Evolutionary conservation across 2,329 filamentous ascomycete species (phyloP).

Genomic region (Tolypocladium amazonense): DNA sequence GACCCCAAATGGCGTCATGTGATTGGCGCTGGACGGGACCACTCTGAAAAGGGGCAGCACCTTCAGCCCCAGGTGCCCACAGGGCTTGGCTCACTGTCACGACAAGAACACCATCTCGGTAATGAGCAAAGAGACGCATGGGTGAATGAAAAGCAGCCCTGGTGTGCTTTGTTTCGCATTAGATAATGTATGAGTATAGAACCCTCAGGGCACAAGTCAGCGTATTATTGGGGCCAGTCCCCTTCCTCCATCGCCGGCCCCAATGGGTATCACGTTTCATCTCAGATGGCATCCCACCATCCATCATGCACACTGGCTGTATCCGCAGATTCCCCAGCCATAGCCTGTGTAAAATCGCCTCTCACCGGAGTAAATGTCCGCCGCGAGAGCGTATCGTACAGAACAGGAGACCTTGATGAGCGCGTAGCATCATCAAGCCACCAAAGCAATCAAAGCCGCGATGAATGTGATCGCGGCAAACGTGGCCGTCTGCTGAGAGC

Average conservation of each 20-base stretch:
- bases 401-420: background rate
- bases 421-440: background rate
- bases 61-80: background rate
- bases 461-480: conserved; percentile 1
- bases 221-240: background rate
- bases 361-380: background rate
- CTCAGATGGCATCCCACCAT: background rate
- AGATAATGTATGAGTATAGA: conserved; percentile 1
- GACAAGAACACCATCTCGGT: too few species aligned
- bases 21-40: background rate
- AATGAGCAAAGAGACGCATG: background rate
- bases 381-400: background rate
- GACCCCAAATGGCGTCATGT: background rate
- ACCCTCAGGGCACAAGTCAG: background rate
- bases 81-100: background rate
- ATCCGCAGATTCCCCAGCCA: background rate
- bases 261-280: conserved; percentile 1
- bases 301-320: background rate
- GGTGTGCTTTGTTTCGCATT: conserved; percentile 1
- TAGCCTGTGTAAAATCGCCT: background rate
- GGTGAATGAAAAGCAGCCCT: background rate
- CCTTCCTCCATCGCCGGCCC: background rate
- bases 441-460: background rate
- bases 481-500: background rate
- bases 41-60: background rate